Conservation (phyloP, 169 alveolate species). For the Eimeria necatrix region DNA sequence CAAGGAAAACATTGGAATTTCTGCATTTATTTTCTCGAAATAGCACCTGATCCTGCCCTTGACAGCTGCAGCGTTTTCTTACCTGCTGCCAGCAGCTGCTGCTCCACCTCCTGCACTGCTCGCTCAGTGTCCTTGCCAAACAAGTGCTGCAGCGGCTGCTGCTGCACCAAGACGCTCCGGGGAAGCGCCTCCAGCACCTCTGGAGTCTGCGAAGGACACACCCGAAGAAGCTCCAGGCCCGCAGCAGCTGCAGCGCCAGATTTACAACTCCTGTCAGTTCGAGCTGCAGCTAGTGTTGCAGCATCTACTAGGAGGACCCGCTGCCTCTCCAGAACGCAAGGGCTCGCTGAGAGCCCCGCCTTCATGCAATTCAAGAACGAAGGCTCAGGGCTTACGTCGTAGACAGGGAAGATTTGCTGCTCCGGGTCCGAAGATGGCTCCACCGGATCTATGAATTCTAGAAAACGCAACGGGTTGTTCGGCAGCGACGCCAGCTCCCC, state of each 20-base stretch:
- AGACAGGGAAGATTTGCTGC: constrained; percentile 41
- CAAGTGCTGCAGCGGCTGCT: constrained; percentile 45
- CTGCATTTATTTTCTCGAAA: too few relatives aligned
- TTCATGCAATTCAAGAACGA: too few relatives aligned
- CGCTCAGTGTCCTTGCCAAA: neutral
- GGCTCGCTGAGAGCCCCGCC: too few relatives aligned
- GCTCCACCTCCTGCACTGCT: constrained; percentile 35
- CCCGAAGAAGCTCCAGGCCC: neutral
- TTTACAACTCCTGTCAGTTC: too few relatives aligned
- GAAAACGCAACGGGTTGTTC: neutral
- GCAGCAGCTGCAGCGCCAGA: constrained; percentile 10
- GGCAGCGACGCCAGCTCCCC: neutral
- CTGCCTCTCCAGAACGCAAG: too few relatives aligned
- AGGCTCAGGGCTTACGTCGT: neutral
- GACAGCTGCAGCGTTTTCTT: neutral
- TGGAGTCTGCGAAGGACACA: neutral
- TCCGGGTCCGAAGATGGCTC: constrained; percentile 32
- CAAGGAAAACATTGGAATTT: neutral
- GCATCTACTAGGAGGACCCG: too few relatives aligned
- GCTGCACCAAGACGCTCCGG: constrained; percentile 35
- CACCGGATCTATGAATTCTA: neutral
- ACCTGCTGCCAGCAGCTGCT: constrained; percentile 4
- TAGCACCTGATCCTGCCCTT: too few relatives aligned
- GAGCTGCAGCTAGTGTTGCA: too few relatives aligned
- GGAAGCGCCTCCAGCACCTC: constrained; percentile 36